Evolutionary conservation across 305 asterid genomes (phyloP).

Genomic region (Fraxinus albicans): DNA sequence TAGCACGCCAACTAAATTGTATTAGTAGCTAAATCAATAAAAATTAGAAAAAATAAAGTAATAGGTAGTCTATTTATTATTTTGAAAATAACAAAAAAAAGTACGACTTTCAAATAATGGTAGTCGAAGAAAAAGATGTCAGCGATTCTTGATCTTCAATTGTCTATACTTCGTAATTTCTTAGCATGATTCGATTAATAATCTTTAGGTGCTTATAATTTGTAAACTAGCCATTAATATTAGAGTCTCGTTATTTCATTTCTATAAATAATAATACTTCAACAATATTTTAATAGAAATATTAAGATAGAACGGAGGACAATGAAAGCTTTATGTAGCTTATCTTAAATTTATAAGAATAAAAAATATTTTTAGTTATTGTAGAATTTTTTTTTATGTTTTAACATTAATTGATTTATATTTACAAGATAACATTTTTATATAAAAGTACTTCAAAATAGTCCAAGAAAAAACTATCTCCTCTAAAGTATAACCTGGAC

Average conservation of each 20-base stretch:
- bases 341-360: neutral
- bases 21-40: neutral
- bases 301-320: neutral
- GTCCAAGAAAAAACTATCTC: slow-evolving; percentile 24
- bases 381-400: neutral
- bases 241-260: neutral
- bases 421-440: slow-evolving; percentile 42
- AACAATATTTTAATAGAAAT: too few relatives aligned
- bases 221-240: neutral
- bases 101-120: neutral
- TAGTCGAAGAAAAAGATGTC: neutral
- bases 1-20: neutral
- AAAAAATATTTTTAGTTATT: neutral
- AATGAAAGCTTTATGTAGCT: neutral
- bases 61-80: neutral
- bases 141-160: neutral
- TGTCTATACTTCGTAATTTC: neutral
- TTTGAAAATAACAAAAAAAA: neutral
- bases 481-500: slow-evolving; percentile 34
- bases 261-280: neutral
- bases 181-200: neutral
- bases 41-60: neutral
- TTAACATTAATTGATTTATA: slow-evolving; percentile 40
- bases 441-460: slow-evolving; percentile 32
- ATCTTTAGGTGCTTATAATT: neutral